Conservation (phyloP, 345 rosid species). For the Camelina hispida region DNA sequence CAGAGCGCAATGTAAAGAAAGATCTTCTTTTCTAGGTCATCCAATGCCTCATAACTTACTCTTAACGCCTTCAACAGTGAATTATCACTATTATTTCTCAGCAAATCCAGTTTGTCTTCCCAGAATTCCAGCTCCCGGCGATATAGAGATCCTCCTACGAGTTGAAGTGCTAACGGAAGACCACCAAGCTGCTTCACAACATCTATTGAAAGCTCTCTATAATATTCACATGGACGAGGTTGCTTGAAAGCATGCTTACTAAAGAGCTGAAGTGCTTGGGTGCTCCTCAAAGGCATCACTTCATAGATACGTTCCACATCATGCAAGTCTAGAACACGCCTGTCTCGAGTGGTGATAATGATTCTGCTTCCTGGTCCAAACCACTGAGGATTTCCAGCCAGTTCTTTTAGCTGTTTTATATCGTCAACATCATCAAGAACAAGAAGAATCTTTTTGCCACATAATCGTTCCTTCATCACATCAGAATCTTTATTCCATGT, state of each 20-base stretch:
- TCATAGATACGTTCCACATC: constrained; percentile 36
- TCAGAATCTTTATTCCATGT: constrained; percentile 19
- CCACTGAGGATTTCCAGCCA: constrained; percentile 37
- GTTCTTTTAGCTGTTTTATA: constrained; percentile 31
- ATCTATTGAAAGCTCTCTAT: constrained; percentile 30
- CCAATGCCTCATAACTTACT: constrained; percentile 43
- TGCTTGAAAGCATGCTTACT: constrained; percentile 42
- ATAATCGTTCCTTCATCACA: constrained; percentile 35
- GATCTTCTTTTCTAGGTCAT: constrained; percentile 33
- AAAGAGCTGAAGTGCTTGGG: constrained; percentile 48
- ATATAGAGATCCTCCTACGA: constrained; percentile 45
- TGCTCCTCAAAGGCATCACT: constrained; percentile 38
- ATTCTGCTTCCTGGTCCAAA: constrained; percentile 49
- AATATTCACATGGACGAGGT: constrained; percentile 33
- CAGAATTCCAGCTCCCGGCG: constrained; percentile 32
- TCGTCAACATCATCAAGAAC: constrained; percentile 44
- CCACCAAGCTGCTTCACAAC: constrained; percentile 45
- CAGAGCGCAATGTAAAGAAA: constrained; percentile 41
- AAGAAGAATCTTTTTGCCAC: constrained; percentile 38
- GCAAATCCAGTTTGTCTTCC: constrained; percentile 36
- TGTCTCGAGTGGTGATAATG: constrained; percentile 43
- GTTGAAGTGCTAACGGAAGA: constrained; percentile 50
- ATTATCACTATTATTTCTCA: constrained; percentile 25
- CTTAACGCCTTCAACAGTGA: constrained; percentile 23
- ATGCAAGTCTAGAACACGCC: constrained; percentile 38